Conservation (phyloP, 106 monocot species). For the Allium cepa region DNA sequence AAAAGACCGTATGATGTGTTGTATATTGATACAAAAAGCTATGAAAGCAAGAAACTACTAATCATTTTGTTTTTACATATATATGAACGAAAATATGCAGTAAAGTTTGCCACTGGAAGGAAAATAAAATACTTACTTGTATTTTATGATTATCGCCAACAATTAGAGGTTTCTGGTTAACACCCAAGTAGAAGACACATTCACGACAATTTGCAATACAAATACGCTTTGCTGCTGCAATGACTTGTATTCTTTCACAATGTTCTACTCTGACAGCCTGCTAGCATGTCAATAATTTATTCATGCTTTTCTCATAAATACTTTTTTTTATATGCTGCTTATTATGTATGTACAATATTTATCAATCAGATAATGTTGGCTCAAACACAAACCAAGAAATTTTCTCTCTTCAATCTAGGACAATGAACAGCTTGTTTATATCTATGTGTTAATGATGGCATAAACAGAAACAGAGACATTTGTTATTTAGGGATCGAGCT, state of each 20-base stretch:
- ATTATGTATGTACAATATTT: too few relatives aligned
- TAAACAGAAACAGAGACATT: too few relatives aligned
- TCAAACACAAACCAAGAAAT: too few relatives aligned
- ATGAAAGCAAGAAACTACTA: too few relatives aligned
- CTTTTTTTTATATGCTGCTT: too few relatives aligned
- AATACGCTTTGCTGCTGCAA: conserved; percentile 70
- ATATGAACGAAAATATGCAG: not conserved
- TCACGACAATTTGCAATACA: conserved; percentile 92
- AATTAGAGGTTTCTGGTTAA: conserved; percentile 80
- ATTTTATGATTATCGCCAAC: conserved; percentile 94
- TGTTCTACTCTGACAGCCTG: conserved; percentile 90
- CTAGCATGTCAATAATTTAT: conserved; percentile 3
- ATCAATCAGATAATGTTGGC: too few relatives aligned
- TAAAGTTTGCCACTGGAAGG: not conserved
- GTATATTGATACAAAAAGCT: too few relatives aligned
- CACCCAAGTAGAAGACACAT: conserved; percentile 80
- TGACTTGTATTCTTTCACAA: conserved; percentile 93
- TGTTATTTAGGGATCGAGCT: too few relatives aligned
- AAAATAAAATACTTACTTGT: conserved; percentile 39
- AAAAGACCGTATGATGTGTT: too few relatives aligned
- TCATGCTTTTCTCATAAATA: not conserved
- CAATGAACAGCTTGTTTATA: too few relatives aligned
- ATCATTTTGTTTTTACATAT: not conserved
- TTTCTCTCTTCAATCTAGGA: too few relatives aligned
- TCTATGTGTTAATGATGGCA: too few relatives aligned